phyloP scores from a whole-genome alignment of 2,329 filamentous ascomycete genomes.

The Aspergillus ochraceoroseus region DNA sequence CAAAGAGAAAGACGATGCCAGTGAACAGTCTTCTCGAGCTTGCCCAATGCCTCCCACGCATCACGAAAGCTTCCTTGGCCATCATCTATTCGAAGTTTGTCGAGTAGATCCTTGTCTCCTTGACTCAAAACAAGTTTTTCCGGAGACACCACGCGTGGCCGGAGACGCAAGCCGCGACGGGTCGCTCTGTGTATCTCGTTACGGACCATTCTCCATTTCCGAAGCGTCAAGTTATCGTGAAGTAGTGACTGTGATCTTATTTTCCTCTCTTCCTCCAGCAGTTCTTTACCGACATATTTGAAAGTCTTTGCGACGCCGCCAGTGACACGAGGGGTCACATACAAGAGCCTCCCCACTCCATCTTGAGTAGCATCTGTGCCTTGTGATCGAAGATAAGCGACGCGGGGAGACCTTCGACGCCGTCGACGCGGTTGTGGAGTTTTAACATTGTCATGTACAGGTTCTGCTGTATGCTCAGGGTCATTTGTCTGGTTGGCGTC shows the following conservation, averaged over 20 bases:
- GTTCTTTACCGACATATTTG: slow-evolving; percentile 16
- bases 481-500: not conserved
- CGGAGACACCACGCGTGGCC: slow-evolving; percentile 2
- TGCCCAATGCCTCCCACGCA: slow-evolving; percentile 26
- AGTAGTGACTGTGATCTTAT: slow-evolving; percentile 26
- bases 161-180: slow-evolving; percentile 9
- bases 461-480: too few relatives aligned
- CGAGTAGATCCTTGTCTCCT: slow-evolving; percentile 19
- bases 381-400: too few relatives aligned
- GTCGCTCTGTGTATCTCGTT: slow-evolving; percentile 25
- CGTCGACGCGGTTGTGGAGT: too few relatives aligned
- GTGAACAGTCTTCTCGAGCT: slow-evolving; percentile 21
- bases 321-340: not conserved
- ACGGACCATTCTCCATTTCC: slow-evolving; percentile 25
- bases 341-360: not conserved
- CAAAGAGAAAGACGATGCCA: slow-evolving; percentile 47
- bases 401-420: too few relatives aligned
- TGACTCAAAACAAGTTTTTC: slow-evolving; percentile 16
- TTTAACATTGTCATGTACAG: too few relatives aligned
- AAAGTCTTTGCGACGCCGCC: not conserved
- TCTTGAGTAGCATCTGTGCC: too few relatives aligned
- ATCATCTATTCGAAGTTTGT: slow-evolving; percentile 25
- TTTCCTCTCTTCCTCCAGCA: slow-evolving; percentile 20
- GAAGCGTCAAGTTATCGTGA: not conserved
- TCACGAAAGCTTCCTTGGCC: slow-evolving; percentile 25